Conservation (phyloP, 2,329 filamentous ascomycete species). For the Talaromyces sp. region DNA sequence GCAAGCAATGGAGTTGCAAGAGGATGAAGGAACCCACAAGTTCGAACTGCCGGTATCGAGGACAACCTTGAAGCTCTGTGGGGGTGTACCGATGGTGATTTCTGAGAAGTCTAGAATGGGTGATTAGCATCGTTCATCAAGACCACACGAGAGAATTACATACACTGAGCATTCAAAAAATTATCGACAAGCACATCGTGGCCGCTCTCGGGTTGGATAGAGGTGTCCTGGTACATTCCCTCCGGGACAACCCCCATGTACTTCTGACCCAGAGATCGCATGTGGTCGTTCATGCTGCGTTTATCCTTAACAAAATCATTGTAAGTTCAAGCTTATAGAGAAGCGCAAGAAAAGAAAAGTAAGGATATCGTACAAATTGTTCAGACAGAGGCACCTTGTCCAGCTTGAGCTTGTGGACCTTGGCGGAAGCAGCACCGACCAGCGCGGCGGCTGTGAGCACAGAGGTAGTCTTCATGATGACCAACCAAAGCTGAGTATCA, state of each 20-base stretch:
- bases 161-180: conserved; percentile 99
- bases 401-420: conserved; percentile 93
- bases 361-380: conserved; percentile 69
- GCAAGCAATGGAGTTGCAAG: conserved; percentile 94
- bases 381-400: conserved; percentile 92
- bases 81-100: conserved; percentile 85
- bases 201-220: conserved; percentile 60
- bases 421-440: conserved; percentile 78
- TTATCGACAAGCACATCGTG: conserved; percentile 90
- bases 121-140: neutral
- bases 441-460: conserved; percentile 75
- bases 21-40: conserved; percentile 90
- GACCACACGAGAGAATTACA: conserved; percentile 36
- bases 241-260: conserved; percentile 81
- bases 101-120: conserved; percentile 84
- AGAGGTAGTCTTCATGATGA: conserved; percentile 78
- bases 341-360: neutral
- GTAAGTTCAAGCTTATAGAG: neutral
- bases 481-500: conserved; percentile 8
- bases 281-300: conserved; percentile 75
- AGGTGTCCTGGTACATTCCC: conserved; percentile 75
- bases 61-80: conserved; percentile 96
- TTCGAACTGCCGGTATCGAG: conserved; percentile 98
- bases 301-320: conserved; percentile 55
- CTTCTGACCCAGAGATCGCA: conserved; percentile 85